phyloP scores from a whole-genome alignment of 2,329 filamentous ascomycete species.

The Colletotrichum sp. region DNA sequence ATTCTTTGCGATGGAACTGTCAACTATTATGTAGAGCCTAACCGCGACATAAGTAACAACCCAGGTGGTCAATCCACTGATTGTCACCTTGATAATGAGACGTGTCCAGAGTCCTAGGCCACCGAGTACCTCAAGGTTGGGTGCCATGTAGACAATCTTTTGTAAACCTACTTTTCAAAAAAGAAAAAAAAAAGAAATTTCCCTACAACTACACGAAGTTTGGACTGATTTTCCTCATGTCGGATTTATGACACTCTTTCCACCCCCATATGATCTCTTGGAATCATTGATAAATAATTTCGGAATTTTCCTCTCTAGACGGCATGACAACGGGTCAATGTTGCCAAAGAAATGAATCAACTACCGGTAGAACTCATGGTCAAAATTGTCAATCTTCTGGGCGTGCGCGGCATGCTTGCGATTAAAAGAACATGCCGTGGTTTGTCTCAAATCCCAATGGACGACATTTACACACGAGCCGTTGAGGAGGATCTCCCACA shows the following conservation, averaged over 20 bases:
- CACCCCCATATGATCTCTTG: not conserved
- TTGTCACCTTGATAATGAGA: not conserved
- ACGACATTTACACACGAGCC: not conserved
- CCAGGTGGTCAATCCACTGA: not conserved
- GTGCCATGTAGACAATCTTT: not conserved
- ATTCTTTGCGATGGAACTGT: not conserved
- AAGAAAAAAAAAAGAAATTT: not conserved
- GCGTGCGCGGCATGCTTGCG: not conserved
- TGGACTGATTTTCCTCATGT: not conserved
- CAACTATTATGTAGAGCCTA: not conserved
- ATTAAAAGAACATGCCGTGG: not conserved
- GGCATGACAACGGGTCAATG: not conserved
- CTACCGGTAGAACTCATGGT: not conserved
- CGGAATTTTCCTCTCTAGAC: not conserved
- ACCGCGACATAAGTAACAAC: not conserved
- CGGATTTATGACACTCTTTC: not conserved
- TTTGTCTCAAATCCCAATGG: not conserved
- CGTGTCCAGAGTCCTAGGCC: not conserved
- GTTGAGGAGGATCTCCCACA: not conserved
- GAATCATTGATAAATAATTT: not conserved
- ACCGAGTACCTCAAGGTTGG: not conserved
- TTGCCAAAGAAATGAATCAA: rapidly evolving
- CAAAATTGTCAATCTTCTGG: not conserved
- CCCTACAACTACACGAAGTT: not conserved
- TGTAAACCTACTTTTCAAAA: not conserved